Evolutionary conservation across 805 yeast genomes (phyloP).

Genomic region (Yarrowia divulgata): DNA sequence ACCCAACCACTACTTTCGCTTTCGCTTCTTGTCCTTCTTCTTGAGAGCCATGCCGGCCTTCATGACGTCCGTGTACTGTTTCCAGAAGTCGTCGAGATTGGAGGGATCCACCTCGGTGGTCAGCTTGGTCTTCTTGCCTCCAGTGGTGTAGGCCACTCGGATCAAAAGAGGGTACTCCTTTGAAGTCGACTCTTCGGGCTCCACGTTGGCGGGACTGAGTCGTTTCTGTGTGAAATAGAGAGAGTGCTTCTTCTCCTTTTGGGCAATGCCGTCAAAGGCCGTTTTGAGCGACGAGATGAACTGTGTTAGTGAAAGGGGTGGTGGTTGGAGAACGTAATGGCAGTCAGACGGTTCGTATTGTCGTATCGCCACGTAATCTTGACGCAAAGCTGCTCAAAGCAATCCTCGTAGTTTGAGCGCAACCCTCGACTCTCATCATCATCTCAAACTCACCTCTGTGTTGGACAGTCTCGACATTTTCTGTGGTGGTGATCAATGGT

Average conservation of each 20-base stretch:
- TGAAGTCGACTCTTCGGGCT: conserved; percentile 1
- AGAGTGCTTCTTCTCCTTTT: conserved; percentile 34
- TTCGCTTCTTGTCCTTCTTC: conserved; percentile 39
- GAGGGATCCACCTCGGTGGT: conserved; percentile 36
- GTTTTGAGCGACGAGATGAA: conserved; percentile 6
- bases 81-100: conserved; percentile 27
- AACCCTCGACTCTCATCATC: neutral
- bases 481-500: neutral
- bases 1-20: conserved; percentile 14
- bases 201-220: conserved; percentile 20
- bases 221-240: conserved; percentile 36
- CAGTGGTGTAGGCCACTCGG: conserved; percentile 30
- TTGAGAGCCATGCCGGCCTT: conserved; percentile 23
- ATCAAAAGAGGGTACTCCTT: conserved; percentile 32
- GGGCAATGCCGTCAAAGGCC: conserved; percentile 11
- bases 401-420: no score
- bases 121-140: conserved; percentile 37
- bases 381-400: no score
- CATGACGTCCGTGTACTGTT: conserved; percentile 36
- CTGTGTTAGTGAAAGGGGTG: conserved; percentile 15
- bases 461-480: conserved; percentile 34
- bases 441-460: conserved; percentile 15
- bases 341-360: no score
- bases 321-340: neutral
- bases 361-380: neutral